Percentiles rank a stretch among this genome's conserved stretches.
Evolutionary conservation across 2,329 filamentous ascomycete genomes (phyloP).

Genomic region (Exophiala sp.): DNA sequence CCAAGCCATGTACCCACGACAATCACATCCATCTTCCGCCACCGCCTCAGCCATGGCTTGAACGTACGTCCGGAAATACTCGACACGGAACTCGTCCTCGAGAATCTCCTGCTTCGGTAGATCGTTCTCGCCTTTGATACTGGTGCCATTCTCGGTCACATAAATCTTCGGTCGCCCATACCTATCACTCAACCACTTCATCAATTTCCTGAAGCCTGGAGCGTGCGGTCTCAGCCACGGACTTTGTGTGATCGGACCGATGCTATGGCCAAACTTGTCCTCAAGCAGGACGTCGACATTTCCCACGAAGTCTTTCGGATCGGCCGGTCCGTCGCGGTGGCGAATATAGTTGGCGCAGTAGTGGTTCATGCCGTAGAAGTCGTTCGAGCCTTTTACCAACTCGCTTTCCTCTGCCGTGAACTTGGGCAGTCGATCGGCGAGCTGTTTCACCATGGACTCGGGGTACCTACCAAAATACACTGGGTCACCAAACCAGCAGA

Average conservation of each 20-base stretch:
- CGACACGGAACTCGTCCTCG: conserved; percentile 74
- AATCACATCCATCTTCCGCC: conserved; percentile 69
- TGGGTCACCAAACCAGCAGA: conserved; percentile 84
- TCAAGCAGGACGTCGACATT: conserved; percentile 70
- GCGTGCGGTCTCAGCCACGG: conserved; percentile 76
- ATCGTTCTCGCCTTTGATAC: conserved; percentile 77
- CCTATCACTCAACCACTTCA: conserved; percentile 72
- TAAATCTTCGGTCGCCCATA: conserved; percentile 76
- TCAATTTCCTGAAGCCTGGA: conserved; percentile 70
- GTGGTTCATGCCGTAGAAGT: conserved; percentile 94
- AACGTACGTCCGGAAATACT: conserved; percentile 77
- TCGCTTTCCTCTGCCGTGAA: conserved; percentile 70
- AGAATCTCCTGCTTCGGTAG: conserved; percentile 63
- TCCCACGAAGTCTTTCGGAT: conserved; percentile 66
- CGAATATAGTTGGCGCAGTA: conserved; percentile 87
- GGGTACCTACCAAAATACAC: conserved; percentile 84
- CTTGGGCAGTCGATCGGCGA: conserved; percentile 70
- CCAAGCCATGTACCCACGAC: conserved; percentile 80
- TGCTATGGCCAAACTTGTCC: conserved; percentile 68
- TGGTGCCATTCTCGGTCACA: conserved; percentile 86
- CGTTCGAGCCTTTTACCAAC: conserved; percentile 80
- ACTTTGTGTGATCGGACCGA: conserved; percentile 78
- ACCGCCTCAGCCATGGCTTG: conserved; percentile 71
- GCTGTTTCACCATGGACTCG: conserved; percentile 75
- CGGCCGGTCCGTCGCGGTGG: conserved; percentile 56